Conservation (phyloP, 345 rosid species). For the Raphanus sativus region DNA sequence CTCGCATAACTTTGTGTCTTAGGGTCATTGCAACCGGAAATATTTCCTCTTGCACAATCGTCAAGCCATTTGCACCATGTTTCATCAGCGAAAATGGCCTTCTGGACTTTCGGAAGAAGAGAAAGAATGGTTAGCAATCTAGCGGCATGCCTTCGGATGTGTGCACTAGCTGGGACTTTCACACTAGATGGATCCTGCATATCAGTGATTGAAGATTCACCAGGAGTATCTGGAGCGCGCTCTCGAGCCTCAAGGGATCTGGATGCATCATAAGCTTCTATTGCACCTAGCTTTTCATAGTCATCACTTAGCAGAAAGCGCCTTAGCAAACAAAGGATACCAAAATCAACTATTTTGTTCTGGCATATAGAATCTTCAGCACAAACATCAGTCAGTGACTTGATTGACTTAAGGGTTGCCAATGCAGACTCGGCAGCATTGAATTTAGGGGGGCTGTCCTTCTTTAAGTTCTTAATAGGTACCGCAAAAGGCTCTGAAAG, state of each 20-base stretch:
- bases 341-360: constrained; percentile 62
- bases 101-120: constrained; percentile 70
- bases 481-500: constrained; percentile 78
- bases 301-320: constrained; percentile 83
- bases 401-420: constrained; percentile 85
- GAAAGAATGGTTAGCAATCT: constrained; percentile 82
- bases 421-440: constrained; percentile 85
- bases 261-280: constrained; percentile 93
- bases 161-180: constrained; percentile 86
- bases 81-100: constrained; percentile 65
- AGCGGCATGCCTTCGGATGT: constrained; percentile 92
- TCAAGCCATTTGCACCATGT: constrained; percentile 89
- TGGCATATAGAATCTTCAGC: constrained; percentile 65
- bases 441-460: constrained; percentile 59
- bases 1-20: constrained; percentile 90
- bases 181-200: constrained; percentile 56
- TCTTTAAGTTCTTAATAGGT: constrained; percentile 66
- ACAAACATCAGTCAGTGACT: constrained; percentile 81
- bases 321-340: constrained; percentile 80
- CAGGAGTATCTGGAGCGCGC: constrained; percentile 42
- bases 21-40: constrained; percentile 73
- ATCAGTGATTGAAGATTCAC: constrained; percentile 48
- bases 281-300: constrained; percentile 86
- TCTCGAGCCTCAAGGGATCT: constrained; percentile 62
- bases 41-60: constrained; percentile 80